phyloP scores from a whole-genome alignment of 192 early-diverging fungal species.

The Backusella parvicylindrica region DNA sequence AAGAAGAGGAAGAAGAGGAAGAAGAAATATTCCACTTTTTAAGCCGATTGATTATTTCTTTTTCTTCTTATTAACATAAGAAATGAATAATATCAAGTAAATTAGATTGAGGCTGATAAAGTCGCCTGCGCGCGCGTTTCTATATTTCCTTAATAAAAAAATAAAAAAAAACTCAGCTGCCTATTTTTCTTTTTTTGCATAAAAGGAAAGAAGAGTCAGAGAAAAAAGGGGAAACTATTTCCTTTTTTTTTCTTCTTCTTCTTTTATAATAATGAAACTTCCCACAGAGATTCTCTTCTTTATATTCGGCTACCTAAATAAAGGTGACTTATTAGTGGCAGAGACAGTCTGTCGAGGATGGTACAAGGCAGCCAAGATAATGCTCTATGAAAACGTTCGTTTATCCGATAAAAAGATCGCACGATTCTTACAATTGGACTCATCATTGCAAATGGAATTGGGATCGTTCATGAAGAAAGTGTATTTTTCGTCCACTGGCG shows the following conservation, averaged over 20 bases:
- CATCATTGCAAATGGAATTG: background rate
- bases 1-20: too few relatives aligned
- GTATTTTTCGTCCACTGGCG: background rate
- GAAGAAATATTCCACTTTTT: background rate
- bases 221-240: background rate
- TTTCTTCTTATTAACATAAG: background rate
- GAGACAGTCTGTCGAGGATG: background rate
- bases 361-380: background rate
- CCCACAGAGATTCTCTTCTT: background rate
- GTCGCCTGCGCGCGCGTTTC: background rate
- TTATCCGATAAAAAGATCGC: background rate
- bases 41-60: background rate
- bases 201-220: background rate
- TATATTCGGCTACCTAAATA: background rate
- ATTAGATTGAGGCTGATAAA: background rate
- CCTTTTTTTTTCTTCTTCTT: background rate
- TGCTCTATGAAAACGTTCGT: background rate
- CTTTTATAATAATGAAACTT: background rate
- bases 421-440: background rate
- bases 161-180: background rate
- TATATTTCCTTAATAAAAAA: background rate
- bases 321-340: background rate
- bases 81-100: background rate
- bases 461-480: background rate
- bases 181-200: background rate